Evolutionary conservation across 306 rosid genomes (phyloP).

Genomic region (Fagus crenata): DNA sequence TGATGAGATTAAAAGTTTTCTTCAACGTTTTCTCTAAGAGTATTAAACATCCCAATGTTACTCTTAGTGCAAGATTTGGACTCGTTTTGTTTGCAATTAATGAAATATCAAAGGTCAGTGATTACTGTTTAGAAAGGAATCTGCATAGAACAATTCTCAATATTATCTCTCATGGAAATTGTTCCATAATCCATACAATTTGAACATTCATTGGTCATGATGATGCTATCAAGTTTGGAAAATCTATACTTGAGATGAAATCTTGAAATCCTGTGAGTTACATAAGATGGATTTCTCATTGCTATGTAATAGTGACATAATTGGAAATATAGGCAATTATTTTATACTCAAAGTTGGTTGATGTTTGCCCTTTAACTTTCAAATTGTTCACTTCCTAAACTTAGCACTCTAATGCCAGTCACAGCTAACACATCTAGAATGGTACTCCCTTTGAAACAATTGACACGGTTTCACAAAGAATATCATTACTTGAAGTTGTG

Average conservation of each 20-base stretch:
- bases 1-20: constrained; percentile 68
- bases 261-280: neutral
- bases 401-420: too few species aligned
- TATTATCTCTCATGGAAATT: neutral
- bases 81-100: neutral
- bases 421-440: too few species aligned
- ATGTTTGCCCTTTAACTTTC: too few species aligned
- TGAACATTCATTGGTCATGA: neutral
- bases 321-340: too few species aligned
- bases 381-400: too few species aligned
- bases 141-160: neutral
- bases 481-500: too few species aligned
- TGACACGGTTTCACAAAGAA: too few species aligned
- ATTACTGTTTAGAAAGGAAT: neutral
- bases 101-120: neutral
- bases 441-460: too few species aligned
- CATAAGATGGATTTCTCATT: neutral
- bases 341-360: too few species aligned
- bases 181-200: neutral
- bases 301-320: neutral
- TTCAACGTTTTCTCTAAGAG: constrained; percentile 47
- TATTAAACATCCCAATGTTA: neutral
- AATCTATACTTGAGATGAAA: neutral
- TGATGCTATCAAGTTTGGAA: neutral
- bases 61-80: neutral